A percentile compares a stretch with the other conserved stretches of the same genome.
These are phyloP conservation scores for Nannochloris sp. DNA, from an alignment of 139 green algal genomes.

Conservation along the genomic window DNA sequence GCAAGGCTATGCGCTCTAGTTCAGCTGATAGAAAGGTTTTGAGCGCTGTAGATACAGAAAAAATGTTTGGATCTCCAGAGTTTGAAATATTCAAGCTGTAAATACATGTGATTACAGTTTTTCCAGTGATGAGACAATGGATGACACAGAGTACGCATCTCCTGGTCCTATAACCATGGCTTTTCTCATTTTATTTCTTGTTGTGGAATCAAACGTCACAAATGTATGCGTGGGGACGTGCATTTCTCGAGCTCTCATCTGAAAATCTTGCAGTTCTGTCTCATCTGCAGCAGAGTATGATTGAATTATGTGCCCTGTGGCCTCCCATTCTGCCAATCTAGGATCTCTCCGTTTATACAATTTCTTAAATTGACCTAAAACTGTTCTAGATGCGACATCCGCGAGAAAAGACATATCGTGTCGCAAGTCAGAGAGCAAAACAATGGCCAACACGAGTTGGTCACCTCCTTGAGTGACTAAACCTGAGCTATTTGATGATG, in stretches of 20 bases:
- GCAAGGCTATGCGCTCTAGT: slow-evolving; percentile 64
- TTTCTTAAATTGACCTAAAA: slow-evolving; percentile 18
- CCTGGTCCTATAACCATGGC: slow-evolving; percentile 1
- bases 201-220: not conserved
- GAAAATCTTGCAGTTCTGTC: not conserved
- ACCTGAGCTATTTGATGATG: not conserved
- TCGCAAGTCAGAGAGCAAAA: not conserved
- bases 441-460: not conserved
- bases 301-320: not conserved
- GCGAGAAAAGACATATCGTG: not conserved
- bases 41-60: slow-evolving; percentile 46
- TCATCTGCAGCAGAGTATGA: not conserved
- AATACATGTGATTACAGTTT: not conserved
- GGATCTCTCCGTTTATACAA: slow-evolving; percentile 16
- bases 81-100: slow-evolving; percentile 46
- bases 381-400: not conserved
- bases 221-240: slow-evolving; percentile 9
- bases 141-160: not conserved
- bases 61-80: slow-evolving; percentile 40
- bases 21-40: slow-evolving; percentile 68
- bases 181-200: slow-evolving; percentile 4
- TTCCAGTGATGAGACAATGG: not conserved
- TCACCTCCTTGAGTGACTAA: not conserved
- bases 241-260: slow-evolving; percentile 2
- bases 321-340: slow-evolving; percentile 8